Percentiles rank a stretch among this genome's conserved stretches.
These are phyloP conservation scores for Podila clonocystis DNA, from an alignment of 192 early-diverging fungal genomes.

Conservation along the genomic window DNA sequence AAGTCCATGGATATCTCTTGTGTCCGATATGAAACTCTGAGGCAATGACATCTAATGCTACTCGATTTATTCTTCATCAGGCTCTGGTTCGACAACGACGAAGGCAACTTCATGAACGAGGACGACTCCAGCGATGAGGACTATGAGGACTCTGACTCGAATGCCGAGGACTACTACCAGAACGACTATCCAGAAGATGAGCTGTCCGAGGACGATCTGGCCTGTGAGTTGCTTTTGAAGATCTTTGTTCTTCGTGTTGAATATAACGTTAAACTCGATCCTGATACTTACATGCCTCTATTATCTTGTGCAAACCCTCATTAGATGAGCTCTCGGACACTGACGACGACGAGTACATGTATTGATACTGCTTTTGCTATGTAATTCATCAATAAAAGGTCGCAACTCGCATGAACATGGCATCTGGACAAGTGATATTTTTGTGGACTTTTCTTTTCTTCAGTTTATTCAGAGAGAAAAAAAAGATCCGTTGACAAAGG, in stretches of 20 bases:
- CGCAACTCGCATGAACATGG: background rate
- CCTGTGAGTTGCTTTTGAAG: conserved; percentile 38
- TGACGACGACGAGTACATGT: background rate
- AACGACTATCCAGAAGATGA: conserved; percentile 85
- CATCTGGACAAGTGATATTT: background rate
- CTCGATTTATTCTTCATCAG: conserved; percentile 2
- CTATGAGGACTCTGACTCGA: conserved; percentile 39
- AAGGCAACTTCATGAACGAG: conserved; percentile 36
- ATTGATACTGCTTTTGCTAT: background rate
- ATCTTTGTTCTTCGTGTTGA: background rate
- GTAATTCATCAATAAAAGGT: background rate
- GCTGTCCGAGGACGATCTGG: conserved; percentile 43
- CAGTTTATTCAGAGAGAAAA: background rate
- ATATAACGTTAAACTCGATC: background rate
- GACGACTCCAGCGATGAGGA: conserved; percentile 19
- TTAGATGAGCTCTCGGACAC: background rate
- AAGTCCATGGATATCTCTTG: conserved; percentile 12
- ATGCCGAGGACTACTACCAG: conserved; percentile 81
- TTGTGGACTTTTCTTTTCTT: too few species aligned
- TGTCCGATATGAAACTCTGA: background rate
- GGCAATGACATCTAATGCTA: too few species aligned
- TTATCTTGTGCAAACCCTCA: background rate
- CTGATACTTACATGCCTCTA: too few species aligned
- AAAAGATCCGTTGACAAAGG: background rate
- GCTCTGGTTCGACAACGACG: conserved; percentile 39